Conservation (phyloP, 257 asterid genomes). For the Lantana camara region DNA sequence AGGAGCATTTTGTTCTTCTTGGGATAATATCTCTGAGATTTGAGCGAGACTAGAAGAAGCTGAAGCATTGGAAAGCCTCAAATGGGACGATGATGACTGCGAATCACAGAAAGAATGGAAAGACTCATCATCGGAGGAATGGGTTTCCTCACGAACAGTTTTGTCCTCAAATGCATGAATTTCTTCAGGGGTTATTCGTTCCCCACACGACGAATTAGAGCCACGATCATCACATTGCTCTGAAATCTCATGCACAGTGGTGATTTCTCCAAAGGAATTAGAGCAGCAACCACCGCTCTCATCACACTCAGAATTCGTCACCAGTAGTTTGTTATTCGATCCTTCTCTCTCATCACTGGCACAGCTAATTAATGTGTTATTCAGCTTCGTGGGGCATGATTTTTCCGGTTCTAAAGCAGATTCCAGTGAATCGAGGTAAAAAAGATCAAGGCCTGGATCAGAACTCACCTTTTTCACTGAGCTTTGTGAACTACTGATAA, state of each 20-base stretch:
- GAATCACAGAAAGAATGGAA: slow-evolving; percentile 76
- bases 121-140: slow-evolving; percentile 69
- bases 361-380: slow-evolving; percentile 8
- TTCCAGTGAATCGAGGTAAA: slow-evolving; percentile 74
- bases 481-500: slow-evolving; percentile 36
- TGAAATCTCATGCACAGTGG: slow-evolving; percentile 47
- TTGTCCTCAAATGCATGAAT: slow-evolving; percentile 33
- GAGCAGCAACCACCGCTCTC: slow-evolving; percentile 36
- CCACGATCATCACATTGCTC: slow-evolving; percentile 29
- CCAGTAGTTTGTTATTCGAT: slow-evolving; percentile 18
- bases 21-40: slow-evolving; percentile 36
- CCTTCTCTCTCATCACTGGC: slow-evolving; percentile 35
- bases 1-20: slow-evolving; percentile 25
- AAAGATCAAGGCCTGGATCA: slow-evolving; percentile 73
- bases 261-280: slow-evolving; percentile 44
- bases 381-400: slow-evolving; percentile 33
- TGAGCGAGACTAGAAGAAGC: slow-evolving; percentile 44
- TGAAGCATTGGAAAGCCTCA: slow-evolving; percentile 68
- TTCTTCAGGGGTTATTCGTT: slow-evolving; percentile 37
- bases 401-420: slow-evolving; percentile 65
- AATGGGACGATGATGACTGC: slow-evolving; percentile 42
- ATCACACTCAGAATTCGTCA: slow-evolving; percentile 34
- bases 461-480: slow-evolving; percentile 73
- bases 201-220: slow-evolving; percentile 29
- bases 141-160: slow-evolving; percentile 29